Evolutionary conservation across 176 grass and related monocot genomes (phyloP).

Genomic region (Chloris gayana): DNA sequence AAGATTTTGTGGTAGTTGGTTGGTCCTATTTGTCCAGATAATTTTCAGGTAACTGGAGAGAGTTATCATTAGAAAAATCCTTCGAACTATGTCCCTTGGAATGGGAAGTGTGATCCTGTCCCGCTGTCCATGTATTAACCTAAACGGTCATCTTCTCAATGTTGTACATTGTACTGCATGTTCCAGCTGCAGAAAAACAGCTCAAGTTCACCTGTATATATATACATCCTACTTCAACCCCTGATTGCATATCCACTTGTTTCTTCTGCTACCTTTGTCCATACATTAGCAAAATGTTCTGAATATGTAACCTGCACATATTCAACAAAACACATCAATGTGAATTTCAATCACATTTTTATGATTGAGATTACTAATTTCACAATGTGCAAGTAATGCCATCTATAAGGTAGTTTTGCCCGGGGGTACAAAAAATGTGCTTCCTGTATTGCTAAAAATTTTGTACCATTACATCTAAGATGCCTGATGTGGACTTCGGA

Average conservation of each 20-base stretch:
- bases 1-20: background rate
- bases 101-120: conserved; percentile 17
- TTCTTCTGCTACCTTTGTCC: conserved; percentile 82
- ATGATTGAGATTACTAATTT: background rate
- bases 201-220: conserved; percentile 42
- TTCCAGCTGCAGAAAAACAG: conserved; percentile 19
- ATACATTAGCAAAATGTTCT: conserved; percentile 62
- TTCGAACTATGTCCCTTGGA: background rate
- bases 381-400: background rate
- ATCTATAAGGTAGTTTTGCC: background rate
- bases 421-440: no score
- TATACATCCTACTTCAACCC: conserved; percentile 49
- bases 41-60: conserved; percentile 17
- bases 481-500: background rate
- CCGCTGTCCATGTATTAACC: conserved; percentile 16
- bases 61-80: conserved; percentile 27
- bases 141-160: conserved; percentile 24
- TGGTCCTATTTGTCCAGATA: conserved; percentile 10
- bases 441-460: background rate
- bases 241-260: conserved; percentile 52
- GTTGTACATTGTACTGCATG: background rate
- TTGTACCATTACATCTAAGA: background rate
- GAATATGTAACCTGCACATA: conserved; percentile 60
- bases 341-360: conserved; percentile 1
- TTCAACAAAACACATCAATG: background rate